phyloP scores from a whole-genome alignment of 2,329 filamentous ascomycete species.

The Emmonsia crescens region DNA sequence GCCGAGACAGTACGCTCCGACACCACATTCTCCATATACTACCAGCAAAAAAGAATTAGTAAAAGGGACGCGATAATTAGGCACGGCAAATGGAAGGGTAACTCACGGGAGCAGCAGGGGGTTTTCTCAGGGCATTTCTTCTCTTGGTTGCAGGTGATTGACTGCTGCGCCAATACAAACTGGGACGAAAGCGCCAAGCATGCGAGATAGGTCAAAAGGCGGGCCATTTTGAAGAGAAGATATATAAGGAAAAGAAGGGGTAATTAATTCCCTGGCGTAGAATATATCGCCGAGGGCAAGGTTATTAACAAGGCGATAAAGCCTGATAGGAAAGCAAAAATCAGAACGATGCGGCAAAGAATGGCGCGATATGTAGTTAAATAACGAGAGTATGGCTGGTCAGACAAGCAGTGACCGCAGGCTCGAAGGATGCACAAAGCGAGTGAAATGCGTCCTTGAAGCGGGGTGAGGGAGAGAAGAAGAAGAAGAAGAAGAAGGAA shows the following conservation, averaged over 20 bases:
- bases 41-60: conserved; percentile 4
- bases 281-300: background rate
- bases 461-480: background rate
- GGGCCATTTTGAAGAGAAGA: conserved; percentile 24
- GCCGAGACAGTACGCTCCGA: conserved; percentile 89
- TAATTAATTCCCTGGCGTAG: background rate
- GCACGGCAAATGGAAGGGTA: background rate
- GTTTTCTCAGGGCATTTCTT: conserved; percentile 57
- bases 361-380: background rate
- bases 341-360: background rate
- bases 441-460: conserved; percentile 10
- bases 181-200: conserved; percentile 25
- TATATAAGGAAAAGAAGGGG: background rate
- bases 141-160: conserved; percentile 32
- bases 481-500: background rate
- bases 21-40: conserved; percentile 91
- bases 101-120: conserved; percentile 75
- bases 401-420: conserved; percentile 6
- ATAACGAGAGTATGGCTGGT: conserved; percentile 6
- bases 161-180: conserved; percentile 21
- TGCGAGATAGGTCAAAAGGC: conserved; percentile 22
- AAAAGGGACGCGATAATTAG: background rate
- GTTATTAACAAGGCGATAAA: background rate
- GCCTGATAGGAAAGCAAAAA: conserved; percentile 15
- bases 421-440: conserved; percentile 8